phyloP scores from a whole-genome alignment of 2,329 filamentous ascomycete species.

The Harringtonia aguacate region DNA sequence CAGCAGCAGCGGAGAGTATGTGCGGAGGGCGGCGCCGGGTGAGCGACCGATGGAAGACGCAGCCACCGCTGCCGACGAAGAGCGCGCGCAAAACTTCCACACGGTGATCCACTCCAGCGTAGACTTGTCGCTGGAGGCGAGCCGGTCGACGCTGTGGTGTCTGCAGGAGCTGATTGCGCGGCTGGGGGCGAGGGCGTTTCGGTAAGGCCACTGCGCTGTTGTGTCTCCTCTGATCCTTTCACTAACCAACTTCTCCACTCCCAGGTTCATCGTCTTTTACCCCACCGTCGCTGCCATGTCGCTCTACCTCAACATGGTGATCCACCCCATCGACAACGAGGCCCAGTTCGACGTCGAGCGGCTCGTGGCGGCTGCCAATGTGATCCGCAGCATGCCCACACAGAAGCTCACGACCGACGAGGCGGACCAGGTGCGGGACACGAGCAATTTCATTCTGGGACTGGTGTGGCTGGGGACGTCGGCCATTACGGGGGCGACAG shows the following conservation, averaged over 20 bases:
- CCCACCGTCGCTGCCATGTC: background rate
- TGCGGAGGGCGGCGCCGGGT: too few relatives aligned
- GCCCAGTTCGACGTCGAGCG: background rate
- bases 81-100: background rate
- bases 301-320: background rate
- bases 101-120: background rate
- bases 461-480: background rate
- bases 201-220: background rate
- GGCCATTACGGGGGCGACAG: background rate
- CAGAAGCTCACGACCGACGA: background rate
- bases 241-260: background rate
- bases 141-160: background rate
- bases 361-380: background rate
- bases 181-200: background rate
- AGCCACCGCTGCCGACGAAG: background rate
- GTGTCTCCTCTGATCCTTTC: background rate
- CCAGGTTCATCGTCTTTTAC: constrained; percentile 1
- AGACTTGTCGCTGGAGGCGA: background rate
- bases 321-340: background rate
- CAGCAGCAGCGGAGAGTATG: background rate
- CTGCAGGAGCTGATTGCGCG: background rate
- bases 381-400: background rate
- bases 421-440: background rate
- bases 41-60: too few relatives aligned
- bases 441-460: background rate